A percentile compares a stretch with the other conserved stretches of the same genome.
phyloP scores from a whole-genome alignment of 129 eudicot species.

The Lactuca saligna region DNA sequence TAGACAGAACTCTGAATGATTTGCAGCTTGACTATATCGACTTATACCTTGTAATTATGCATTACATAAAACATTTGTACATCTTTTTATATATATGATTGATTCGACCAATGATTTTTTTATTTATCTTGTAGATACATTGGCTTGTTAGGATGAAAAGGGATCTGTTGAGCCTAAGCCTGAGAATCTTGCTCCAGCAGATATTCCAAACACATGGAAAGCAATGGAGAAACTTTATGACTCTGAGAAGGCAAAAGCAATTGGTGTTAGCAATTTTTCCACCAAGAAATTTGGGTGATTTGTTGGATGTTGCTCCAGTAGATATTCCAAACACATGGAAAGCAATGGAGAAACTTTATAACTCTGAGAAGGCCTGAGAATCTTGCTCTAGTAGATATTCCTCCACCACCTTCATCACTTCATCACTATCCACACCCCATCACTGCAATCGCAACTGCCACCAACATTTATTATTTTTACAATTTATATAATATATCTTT shows the following conservation, averaged over 20 bases:
- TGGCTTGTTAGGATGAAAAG: conserved; percentile 72
- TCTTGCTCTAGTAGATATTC: too few species aligned
- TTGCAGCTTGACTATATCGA: conserved; percentile 77
- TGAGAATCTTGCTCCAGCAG: conserved; percentile 52
- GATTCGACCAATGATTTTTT: conserved; percentile 8
- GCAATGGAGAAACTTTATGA: conserved; percentile 84
- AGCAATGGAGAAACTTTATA: too few species aligned
- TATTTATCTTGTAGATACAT: conserved; percentile 51
- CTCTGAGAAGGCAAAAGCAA: conserved; percentile 63
- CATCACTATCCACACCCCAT: too few species aligned
- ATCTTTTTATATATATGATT: neutral
- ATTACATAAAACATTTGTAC: neutral
- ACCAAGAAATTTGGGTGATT: conserved; percentile 59
- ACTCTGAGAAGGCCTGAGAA: too few species aligned
- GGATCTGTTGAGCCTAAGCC: conserved; percentile 52
- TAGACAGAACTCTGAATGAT: conserved; percentile 54
- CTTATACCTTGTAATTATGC: conserved; percentile 62
- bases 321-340: too few species aligned
- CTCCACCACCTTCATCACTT: too few species aligned
- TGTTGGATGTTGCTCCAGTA: conserved; percentile 52
- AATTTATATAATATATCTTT: too few species aligned
- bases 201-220: conserved; percentile 77
- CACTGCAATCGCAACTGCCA: too few species aligned
- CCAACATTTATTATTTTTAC: too few species aligned
- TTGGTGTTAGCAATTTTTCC: conserved; percentile 85